Evolutionary conservation across 73 alveolate species (phyloP).

Genomic region (Tetrahymena borealis): DNA sequence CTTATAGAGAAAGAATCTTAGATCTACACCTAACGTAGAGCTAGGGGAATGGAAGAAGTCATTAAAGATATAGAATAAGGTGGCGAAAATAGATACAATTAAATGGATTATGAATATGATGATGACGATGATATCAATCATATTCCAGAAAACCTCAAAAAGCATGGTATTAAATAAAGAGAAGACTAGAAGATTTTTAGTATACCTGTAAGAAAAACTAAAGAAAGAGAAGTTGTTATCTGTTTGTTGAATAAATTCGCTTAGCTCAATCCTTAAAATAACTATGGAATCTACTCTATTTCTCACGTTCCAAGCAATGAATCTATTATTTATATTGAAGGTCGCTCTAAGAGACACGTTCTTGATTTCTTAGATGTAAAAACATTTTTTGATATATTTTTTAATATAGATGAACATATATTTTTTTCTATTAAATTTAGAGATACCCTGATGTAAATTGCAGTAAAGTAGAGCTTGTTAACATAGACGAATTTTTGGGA

Average conservation of each 20-base stretch:
- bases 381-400: neutral
- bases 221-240: neutral
- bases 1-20: neutral
- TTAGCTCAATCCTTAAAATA: neutral
- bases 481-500: neutral
- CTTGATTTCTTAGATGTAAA: neutral
- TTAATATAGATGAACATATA: no score
- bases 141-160: neutral
- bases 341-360: neutral
- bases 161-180: neutral
- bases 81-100: neutral
- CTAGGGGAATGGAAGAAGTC: neutral
- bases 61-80: neutral
- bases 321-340: neutral
- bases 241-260: neutral
- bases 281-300: neutral
- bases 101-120: neutral
- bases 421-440: neutral
- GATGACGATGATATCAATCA: neutral
- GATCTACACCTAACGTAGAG: neutral
- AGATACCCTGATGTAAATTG: neutral
- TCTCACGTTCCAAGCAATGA: neutral
- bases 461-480: neutral
- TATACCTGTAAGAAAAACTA: neutral
- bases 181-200: neutral